Evolutionary conservation across 139 green algal genomes (phyloP), one percentile per base, ranked within the genome.

Genomic region (Desmodesmus armatus): DNA sequence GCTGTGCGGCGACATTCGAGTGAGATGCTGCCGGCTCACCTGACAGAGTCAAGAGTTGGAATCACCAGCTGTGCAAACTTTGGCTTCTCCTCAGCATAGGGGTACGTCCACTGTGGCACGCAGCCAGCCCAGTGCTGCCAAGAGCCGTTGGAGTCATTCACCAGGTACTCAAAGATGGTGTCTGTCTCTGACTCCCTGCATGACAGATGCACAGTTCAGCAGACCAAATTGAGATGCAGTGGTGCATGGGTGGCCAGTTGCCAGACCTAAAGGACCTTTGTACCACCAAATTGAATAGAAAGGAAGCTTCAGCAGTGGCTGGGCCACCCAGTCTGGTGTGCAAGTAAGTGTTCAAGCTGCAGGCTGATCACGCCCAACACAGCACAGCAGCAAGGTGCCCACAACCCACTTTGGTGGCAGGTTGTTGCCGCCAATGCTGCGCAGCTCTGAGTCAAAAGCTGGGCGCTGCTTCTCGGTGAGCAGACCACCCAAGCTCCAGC

Each of bases 61-160:
- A 99, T 97, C 84, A 98, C 90, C 17, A 98, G 87, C 91, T 97
- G 92, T 39, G 94, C 89, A 83, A 97, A 98, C 89, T 96, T 96
- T 73, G 94, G 95, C 76, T 93, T 94, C 91, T 98, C 95, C 80
- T 94, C 89, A 11, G 72, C 73, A 51, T 85, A 87, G 27, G 96
- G 96, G 89, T 98, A 98, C 29, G 31, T 80, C 96, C 96, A 99
- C 11, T 79, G 60, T 19, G 94, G 95, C 80, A 99, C 92, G 43
- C 90, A 88, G 73, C 93, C 82, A 31, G 78, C 85, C 96, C 96
- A 99, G 93, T 96, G 93, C 76, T 88, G 80, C 96, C 96, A 98
- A 49, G 27, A 63, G 84, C 51, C 39, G 41, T 39, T 79, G n/a
- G 90, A 72, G 41, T 95, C 92, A 55, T 92, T 88, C 49, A 98